Conservation (phyloP, 345 rosid genomes). For the Moringa oleifera region DNA sequence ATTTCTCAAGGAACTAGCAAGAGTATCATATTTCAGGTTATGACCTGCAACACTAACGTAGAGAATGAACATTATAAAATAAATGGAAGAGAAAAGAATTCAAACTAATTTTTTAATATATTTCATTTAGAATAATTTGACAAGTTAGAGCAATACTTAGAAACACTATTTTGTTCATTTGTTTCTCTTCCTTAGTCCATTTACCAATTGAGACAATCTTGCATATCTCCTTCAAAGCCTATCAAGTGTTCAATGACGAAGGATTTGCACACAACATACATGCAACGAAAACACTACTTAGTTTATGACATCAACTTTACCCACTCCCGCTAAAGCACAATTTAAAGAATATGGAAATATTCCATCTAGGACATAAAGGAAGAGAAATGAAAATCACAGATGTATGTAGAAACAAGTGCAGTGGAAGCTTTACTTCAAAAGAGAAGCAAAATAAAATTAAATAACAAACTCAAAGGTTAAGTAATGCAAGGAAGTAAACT, state of each 20-base stretch:
- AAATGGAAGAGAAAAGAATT: background rate
- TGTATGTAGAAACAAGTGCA: too few relatives aligned
- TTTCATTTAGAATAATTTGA: background rate
- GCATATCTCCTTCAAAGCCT: constrained; percentile 95
- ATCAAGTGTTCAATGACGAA: constrained; percentile 18
- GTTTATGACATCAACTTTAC: too few relatives aligned
- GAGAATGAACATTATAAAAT: constrained; percentile 1
- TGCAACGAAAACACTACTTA: too few relatives aligned
- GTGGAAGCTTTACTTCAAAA: too few relatives aligned
- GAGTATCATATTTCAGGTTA: constrained; percentile 57
- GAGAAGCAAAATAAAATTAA: too few relatives aligned
- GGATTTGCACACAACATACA: constrained; percentile 11
- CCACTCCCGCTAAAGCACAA: background rate
- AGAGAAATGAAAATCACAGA: too few relatives aligned
- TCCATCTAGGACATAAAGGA: too few relatives aligned
- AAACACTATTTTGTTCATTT: constrained; percentile 65
- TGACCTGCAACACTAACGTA: constrained; percentile 46
- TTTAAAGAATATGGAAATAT: too few relatives aligned
- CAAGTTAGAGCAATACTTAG: constrained; percentile 46
- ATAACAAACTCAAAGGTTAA: too few relatives aligned
- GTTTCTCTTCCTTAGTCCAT: constrained; percentile 60
- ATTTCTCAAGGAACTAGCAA: constrained; percentile 41
- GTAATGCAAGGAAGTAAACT: too few relatives aligned
- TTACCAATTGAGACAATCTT: constrained; percentile 76
- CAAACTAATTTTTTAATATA: background rate